These are phyloP conservation scores for Eurotiales sp. DNA, from an alignment of 2,329 filamentous ascomycete genomes.

Conservation along the genomic window DNA sequence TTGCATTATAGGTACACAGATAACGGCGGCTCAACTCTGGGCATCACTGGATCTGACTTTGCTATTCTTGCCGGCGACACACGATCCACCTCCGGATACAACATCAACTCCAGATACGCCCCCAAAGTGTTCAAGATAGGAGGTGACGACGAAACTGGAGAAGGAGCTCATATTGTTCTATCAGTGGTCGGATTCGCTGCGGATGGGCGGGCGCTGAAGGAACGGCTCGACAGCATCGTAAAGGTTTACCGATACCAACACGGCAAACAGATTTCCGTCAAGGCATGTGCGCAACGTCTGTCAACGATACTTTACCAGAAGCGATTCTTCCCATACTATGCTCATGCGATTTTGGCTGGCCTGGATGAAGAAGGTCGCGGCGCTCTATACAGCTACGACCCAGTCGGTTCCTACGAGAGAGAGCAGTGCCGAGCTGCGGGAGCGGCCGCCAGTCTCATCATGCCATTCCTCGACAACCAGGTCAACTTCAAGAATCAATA, in stretches of 20 bases:
- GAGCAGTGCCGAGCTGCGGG: slow-evolving; percentile 94
- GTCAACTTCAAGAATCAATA: slow-evolving; percentile 99
- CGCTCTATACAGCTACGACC: slow-evolving; percentile 95
- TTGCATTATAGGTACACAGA: slow-evolving; percentile 69
- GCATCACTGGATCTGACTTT: slow-evolving; percentile 91
- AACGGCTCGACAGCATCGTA: slow-evolving; percentile 88
- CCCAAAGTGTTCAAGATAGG: slow-evolving; percentile 98
- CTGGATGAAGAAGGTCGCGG: slow-evolving; percentile 93
- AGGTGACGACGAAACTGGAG: slow-evolving; percentile 79
- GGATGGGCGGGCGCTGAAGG: slow-evolving; percentile 88
- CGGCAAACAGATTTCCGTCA: slow-evolving; percentile 91
- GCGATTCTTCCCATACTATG: slow-evolving; percentile 99
- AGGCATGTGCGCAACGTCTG: slow-evolving; percentile 89
- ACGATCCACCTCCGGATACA: slow-evolving; percentile 91
- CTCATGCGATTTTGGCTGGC: slow-evolving; percentile 87
- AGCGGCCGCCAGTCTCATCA: slow-evolving; percentile 89
- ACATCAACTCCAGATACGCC: slow-evolving; percentile 93
- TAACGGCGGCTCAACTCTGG: slow-evolving; percentile 94
- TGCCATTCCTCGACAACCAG: slow-evolving; percentile 99
- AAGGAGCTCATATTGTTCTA: slow-evolving; percentile 80
- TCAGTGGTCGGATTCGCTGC: slow-evolving; percentile 95
- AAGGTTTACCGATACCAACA: slow-evolving; percentile 99
- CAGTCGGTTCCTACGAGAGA: slow-evolving; percentile 94
- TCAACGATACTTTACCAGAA: slow-evolving; percentile 96
- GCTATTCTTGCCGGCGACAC: slow-evolving; percentile 97